Percentiles rank a stretch among this genome's conserved stretches.
These are phyloP conservation scores for Microascus cirrosus DNA, from an alignment of 2,329 filamentous ascomycete genomes.

Conservation along the genomic window DNA sequence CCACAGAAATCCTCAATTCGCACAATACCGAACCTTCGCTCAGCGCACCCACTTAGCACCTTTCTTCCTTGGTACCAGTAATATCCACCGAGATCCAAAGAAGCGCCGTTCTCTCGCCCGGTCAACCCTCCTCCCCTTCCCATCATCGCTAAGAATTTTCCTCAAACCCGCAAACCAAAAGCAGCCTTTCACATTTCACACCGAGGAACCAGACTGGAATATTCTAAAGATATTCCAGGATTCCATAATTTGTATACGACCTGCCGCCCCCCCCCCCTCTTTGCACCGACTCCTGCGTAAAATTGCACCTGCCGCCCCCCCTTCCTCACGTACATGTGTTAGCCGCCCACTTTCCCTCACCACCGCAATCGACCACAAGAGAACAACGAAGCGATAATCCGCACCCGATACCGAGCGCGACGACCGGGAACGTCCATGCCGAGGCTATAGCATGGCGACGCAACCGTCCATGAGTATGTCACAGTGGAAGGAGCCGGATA, in stretches of 20 bases:
- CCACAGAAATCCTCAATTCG: background rate
- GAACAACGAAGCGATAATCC: background rate
- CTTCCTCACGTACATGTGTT: background rate
- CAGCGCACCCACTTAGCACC: background rate
- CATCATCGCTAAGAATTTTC: background rate
- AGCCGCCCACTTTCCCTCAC: background rate
- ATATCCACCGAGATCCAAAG: background rate
- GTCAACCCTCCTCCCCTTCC: background rate
- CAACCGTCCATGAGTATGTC: constrained; percentile 33
- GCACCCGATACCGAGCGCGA: background rate
- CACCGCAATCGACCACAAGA: background rate
- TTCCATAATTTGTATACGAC: too few species aligned
- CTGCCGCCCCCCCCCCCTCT: background rate
- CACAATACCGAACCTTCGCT: background rate
- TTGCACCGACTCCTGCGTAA: background rate
- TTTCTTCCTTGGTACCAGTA: background rate
- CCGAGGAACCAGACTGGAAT: too few species aligned
- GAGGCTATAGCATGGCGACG: background rate
- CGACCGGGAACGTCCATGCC: background rate
- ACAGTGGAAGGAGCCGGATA: constrained; percentile 51
- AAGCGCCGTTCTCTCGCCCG: background rate
- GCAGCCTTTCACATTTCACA: too few species aligned
- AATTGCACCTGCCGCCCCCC: background rate
- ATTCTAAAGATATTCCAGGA: too few species aligned
- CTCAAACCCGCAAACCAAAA: background rate